Base-by-base conservation (phyloP, 1,284 basidiomycete species). In the Pseudozyma pruni region DNA sequence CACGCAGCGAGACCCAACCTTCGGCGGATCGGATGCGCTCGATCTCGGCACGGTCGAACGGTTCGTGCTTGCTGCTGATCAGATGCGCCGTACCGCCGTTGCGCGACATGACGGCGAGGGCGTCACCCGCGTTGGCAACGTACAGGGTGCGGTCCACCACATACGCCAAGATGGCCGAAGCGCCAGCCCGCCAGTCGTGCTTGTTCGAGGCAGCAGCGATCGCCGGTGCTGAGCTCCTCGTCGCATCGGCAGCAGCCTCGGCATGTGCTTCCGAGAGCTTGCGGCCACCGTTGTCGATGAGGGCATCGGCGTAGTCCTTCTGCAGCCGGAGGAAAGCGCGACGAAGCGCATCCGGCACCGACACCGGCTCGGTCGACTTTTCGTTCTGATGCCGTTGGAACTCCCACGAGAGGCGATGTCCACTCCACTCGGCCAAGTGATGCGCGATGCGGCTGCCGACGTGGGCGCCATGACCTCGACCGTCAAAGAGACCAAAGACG, bases 1-100 rank as follows among this genome's bases (percentile, higher is more conserved):
- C 95, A 66, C 91, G 89, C n/a, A 93, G 91, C 5, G 94, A 94
- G 34, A 98, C 90, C 91, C 93, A 98, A 0, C 94, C 94, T 83
- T 98, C 96, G 2, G 94, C 92, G 0, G 88, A 86, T 29, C 96
- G 89, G 64, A 98, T 97, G 19, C 94, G 87, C 16, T 87, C 86
- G 2, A 90, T 93, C 84, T 98, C 96, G 17, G 86, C 85, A 22
- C 90, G 87, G 78, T 96, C 91, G 58, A 93, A 93, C 0, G 96
- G 95, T 64, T 95, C 91, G 81, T 98, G 96, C 76, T 90, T 89
- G 74, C 86, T 87, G 20, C 93, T 91, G 31, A 97, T 85, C 16
- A 90, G 83, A 50, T 90, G 85, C 0, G 93, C 91, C 19, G 88
- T 87, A 1, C 93, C 93, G 46, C 91, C 90, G 25, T 85, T 83